These are phyloP conservation scores for Monilinia laxa DNA, from an alignment of 2,329 filamentous ascomycete genomes.

Conservation along the genomic window DNA sequence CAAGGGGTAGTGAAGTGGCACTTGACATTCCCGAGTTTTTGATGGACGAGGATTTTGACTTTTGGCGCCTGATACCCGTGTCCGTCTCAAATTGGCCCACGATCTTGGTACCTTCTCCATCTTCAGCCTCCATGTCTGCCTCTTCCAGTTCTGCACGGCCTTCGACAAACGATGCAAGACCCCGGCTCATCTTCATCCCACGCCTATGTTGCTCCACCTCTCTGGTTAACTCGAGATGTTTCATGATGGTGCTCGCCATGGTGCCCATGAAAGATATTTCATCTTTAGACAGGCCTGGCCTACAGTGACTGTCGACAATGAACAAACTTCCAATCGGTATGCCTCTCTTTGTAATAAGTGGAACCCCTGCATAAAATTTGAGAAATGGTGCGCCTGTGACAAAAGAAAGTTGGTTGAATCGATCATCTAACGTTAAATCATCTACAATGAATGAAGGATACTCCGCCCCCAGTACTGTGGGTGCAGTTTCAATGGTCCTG, in stretches of 20 bases:
- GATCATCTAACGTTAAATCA: constrained; percentile 37
- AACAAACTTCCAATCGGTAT: constrained; percentile 58
- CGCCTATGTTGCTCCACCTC: constrained; percentile 54
- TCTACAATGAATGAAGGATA: constrained; percentile 40
- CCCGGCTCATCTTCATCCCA: constrained; percentile 55
- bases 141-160: constrained; percentile 41
- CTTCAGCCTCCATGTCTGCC: constrained; percentile 35
- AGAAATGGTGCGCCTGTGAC: constrained; percentile 35
- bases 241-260: constrained; percentile 56
- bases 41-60: constrained; percentile 30
- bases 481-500: constrained; percentile 36
- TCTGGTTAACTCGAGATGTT: constrained; percentile 59
- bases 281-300: constrained; percentile 50
- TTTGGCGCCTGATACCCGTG: constrained; percentile 24
- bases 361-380: constrained; percentile 40
- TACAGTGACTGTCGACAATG: constrained; percentile 56
- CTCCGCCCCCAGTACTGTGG: constrained; percentile 25
- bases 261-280: constrained; percentile 58
- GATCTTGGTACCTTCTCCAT: constrained; percentile 36
- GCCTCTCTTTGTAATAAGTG: constrained; percentile 40
- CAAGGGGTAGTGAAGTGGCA: constrained; percentile 19
- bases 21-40: constrained; percentile 22
- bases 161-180: constrained; percentile 55
- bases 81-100: constrained; percentile 38
- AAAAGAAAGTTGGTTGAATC: constrained; percentile 38